These are phyloP conservation scores for Auricularia sp. DNA, from an alignment of 768 basidiomycete species.

Conservation along the genomic window DNA sequence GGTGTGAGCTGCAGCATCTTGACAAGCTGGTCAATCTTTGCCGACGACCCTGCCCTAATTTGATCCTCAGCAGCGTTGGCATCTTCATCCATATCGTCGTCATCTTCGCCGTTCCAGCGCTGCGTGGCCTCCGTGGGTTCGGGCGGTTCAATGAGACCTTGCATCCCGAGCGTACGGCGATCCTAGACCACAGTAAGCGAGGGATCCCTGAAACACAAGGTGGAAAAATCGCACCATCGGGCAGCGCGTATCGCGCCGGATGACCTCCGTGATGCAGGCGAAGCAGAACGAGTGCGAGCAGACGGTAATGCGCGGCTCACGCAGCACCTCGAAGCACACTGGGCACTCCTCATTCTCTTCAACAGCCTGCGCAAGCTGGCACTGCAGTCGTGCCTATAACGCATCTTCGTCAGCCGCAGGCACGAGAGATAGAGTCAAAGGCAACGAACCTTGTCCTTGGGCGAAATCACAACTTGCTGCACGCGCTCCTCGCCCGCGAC, in stretches of 20 bases:
- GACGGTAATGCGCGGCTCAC: slow-evolving; percentile 60
- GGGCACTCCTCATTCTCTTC: slow-evolving; percentile 82
- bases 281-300: slow-evolving; percentile 69
- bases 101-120: slow-evolving; percentile 26
- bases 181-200: slow-evolving; percentile 37
- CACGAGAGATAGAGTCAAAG: background rate
- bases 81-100: slow-evolving; percentile 29
- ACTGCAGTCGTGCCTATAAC: slow-evolving; percentile 46
- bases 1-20: slow-evolving; percentile 64
- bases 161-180: slow-evolving; percentile 47
- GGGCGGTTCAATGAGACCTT: slow-evolving; percentile 51
- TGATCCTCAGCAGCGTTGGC: slow-evolving; percentile 16
- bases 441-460: background rate
- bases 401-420: background rate
- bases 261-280: slow-evolving; percentile 60
- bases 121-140: slow-evolving; percentile 58
- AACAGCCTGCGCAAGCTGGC: slow-evolving; percentile 49
- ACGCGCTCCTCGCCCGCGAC: background rate
- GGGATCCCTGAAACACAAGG: background rate
- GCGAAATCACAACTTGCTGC: background rate
- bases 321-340: slow-evolving; percentile 52
- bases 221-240: slow-evolving; percentile 50
- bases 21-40: slow-evolving; percentile 76
- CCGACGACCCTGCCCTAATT: slow-evolving; percentile 51
- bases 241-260: slow-evolving; percentile 64